These are phyloP conservation scores for Aureobasidium sp. DNA, from an alignment of 2,329 filamentous ascomycete genomes.

Conservation along the genomic window DNA sequence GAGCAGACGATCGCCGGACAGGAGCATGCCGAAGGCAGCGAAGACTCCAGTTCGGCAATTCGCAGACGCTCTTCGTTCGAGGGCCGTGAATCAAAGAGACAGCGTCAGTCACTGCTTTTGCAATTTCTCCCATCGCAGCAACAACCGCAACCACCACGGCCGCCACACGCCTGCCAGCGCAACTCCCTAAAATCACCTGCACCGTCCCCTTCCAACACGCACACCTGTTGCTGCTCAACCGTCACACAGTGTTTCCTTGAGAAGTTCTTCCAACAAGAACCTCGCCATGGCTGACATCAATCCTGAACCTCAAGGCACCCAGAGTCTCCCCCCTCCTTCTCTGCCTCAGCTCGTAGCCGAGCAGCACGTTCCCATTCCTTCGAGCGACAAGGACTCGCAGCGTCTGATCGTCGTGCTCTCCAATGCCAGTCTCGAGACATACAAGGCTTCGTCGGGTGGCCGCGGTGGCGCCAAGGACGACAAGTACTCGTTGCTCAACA, in stretches of 20 bases:
- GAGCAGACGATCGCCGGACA: conserved; percentile 2
- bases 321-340: conserved; percentile 86
- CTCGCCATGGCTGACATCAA: conserved; percentile 19
- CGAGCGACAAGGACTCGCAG: conserved; percentile 82
- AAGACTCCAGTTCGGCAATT: conserved; percentile 1
- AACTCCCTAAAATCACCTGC: conserved; percentile 2
- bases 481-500: conserved; percentile 96
- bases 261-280: conserved; percentile 20
- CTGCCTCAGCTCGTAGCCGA: conserved; percentile 90
- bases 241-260: conserved; percentile 7
- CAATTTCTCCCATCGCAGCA: conserved; percentile 5
- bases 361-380: conserved; percentile 76
- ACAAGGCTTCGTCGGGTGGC: conserved; percentile 65
- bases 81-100: conserved; percentile 18
- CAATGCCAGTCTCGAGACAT: conserved; percentile 95
- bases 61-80: conserved; percentile 15
- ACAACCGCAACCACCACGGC: background rate
- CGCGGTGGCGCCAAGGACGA: conserved; percentile 68
- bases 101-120: conserved; percentile 18
- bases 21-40: conserved; percentile 9
- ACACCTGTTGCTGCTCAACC: conserved; percentile 17
- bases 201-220: background rate
- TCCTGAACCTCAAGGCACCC: conserved; percentile 51
- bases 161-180: background rate
- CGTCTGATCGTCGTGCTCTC: conserved; percentile 92